phyloP scores from a whole-genome alignment of 2,329 filamentous ascomycete species.

The Sporothrix humicola region DNA sequence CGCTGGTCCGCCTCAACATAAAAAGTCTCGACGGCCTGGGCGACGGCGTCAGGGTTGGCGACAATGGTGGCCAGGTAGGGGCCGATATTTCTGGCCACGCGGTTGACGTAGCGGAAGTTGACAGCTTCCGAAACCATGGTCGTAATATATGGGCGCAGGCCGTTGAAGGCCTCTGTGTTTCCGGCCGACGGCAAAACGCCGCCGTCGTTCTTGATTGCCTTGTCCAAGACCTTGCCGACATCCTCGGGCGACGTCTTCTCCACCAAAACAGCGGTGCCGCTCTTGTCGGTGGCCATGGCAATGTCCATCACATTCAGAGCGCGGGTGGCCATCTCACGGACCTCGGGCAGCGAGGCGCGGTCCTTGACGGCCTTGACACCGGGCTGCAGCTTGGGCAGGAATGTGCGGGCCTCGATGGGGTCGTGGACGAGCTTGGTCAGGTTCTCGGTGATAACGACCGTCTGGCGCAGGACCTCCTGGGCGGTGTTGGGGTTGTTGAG shows the following conservation, averaged over 20 bases:
- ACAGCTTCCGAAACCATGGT: conserved; percentile 87
- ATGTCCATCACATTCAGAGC: conserved; percentile 88
- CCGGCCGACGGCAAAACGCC: conserved; percentile 48
- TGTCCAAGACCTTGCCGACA: conserved; percentile 74
- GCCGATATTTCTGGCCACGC: conserved; percentile 70
- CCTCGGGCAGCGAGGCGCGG: conserved; percentile 89
- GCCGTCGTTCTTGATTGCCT: conserved; percentile 73
- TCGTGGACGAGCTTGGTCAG: conserved; percentile 97
- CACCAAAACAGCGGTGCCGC: conserved; percentile 49
- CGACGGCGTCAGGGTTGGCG: conserved; percentile 66
- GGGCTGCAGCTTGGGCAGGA: conserved; percentile 91
- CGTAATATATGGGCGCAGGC: conserved; percentile 75
- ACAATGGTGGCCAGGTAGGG: conserved; percentile 79
- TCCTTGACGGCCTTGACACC: conserved; percentile 89
- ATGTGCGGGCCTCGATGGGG: conserved; percentile 90
- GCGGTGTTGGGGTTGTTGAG: conserved; percentile 89
- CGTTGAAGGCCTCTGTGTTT: conserved; percentile 69
- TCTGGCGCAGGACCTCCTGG: conserved; percentile 94
- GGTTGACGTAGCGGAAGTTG: conserved; percentile 77
- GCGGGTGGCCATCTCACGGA: conserved; percentile 84
- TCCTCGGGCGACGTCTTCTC: conserved; percentile 74
- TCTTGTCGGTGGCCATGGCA: conserved; percentile 79
- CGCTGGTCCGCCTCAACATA: conserved; percentile 85
- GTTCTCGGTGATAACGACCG: conserved; percentile 96
- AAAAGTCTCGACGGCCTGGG: conserved; percentile 74